Base-by-base conservation (phyloP, 495 filamentous ascomycete genomes). In the Hypoxylon cercidicola region DNA sequence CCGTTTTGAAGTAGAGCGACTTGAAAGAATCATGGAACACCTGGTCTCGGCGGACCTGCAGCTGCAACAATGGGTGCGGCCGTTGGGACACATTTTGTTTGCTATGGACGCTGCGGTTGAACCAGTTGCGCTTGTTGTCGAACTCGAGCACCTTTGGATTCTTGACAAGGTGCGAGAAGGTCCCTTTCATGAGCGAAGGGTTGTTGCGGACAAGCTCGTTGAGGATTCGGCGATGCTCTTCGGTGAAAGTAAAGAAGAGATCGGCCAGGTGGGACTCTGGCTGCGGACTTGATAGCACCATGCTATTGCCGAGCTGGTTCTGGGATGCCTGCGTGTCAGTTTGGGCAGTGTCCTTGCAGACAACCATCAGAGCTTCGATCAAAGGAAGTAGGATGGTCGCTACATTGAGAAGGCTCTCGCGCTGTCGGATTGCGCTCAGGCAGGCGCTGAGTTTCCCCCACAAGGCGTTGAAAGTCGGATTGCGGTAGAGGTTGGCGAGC, bases 41-140 rank as follows among this genome's bases (percentile, higher is more conserved):
- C 60, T 96, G 90, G 62, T 97, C 93, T 71, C 95, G 90, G 62
- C 95, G 91, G 51, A 98, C 91, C 64, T 85, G 87, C 41, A 99
- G 85, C 74, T 97, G 93, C 46, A 99, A 82, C 56, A 96, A 83
- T 57, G 89, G 88, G 60, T 81, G 84, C 41, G 80, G 74, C 25
- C 80, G 79, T 13, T 83, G 80, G 19, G 51, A 69, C 65, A 91
- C 87, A 62, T 85, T 81, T 63, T 90, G 85, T 54, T 93, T 91
- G 34, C 87, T 83, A 74, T 98, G 95, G 16, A 99, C 84, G 64
- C 90, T 91, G 43, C 96, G 90, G 75, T 85, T 97, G 81, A 99
- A 99, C 84, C 95, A 99, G 75, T 96, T 97, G 68, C 96, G 93
- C 84, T 99, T 99, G 79, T 98, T 99, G 75, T 99, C 95, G 70